phyloP scores from a whole-genome alignment of 768 basidiomycete genomes.

The Termitomyces sp. region DNA sequence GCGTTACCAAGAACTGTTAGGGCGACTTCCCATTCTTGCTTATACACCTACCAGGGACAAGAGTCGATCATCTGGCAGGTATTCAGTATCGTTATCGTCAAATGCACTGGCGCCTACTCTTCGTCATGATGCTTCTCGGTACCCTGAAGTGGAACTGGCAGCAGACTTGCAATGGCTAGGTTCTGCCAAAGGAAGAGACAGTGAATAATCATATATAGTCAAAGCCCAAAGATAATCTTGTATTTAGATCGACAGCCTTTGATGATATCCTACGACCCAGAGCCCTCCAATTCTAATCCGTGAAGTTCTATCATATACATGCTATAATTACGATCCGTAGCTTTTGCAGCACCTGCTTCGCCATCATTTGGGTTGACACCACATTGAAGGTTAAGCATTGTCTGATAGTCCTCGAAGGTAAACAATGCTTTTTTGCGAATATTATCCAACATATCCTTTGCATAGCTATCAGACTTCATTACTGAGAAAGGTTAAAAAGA shows the following conservation, averaged over 20 bases:
- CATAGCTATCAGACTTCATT: neutral
- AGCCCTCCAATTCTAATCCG: conserved; percentile 63
- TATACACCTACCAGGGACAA: conserved; percentile 21
- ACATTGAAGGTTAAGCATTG: conserved; percentile 87
- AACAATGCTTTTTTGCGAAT: conserved; percentile 64
- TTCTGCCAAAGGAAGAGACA: conserved; percentile 10
- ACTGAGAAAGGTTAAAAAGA: conserved; percentile 14
- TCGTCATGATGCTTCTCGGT: conserved; percentile 19
- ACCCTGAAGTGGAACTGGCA: conserved; percentile 26
- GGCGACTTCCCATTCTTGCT: conserved; percentile 53
- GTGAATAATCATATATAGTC: conserved; percentile 11
- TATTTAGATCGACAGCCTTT: conserved; percentile 3
- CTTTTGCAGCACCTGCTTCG: conserved; percentile 47
- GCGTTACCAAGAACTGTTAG: conserved; percentile 59
- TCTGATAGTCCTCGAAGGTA: conserved; percentile 90
- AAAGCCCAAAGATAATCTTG: conserved; percentile 5
- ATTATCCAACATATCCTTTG: conserved; percentile 72
- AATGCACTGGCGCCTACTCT: conserved; percentile 24
- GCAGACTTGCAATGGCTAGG: conserved; percentile 35
- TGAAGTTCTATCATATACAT: conserved; percentile 91
- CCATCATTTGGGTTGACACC: conserved; percentile 66
- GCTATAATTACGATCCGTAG: conserved; percentile 71
- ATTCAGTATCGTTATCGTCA: conserved; percentile 31
- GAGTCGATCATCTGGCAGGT: conserved; percentile 15
- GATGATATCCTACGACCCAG: conserved; percentile 18